Evolutionary conservation across 768 basidiomycete genomes (phyloP).

Genomic region (Russula ochroleuca): DNA sequence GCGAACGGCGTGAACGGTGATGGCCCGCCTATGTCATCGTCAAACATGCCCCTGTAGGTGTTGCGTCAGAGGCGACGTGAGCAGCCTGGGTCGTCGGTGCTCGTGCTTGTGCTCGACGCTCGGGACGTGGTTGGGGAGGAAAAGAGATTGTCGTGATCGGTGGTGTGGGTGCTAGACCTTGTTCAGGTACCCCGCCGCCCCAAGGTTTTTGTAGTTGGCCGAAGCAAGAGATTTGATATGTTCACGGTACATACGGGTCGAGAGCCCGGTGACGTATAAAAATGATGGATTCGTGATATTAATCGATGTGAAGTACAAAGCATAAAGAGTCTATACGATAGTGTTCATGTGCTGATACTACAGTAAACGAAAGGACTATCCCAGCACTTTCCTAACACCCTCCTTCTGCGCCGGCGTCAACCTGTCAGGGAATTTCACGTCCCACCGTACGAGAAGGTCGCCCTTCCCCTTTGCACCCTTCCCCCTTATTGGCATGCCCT

Average conservation of each 20-base stretch:
- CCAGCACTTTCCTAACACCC: constrained; percentile 64
- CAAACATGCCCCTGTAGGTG: constrained; percentile 54
- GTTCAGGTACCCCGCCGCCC: no score
- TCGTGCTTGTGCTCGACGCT: no score
- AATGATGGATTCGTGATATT: neutral
- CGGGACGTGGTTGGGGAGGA: no score
- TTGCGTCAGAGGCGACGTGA: constrained; percentile 6
- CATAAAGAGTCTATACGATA: neutral
- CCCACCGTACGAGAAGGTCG: constrained; percentile 78
- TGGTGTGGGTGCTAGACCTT: no score
- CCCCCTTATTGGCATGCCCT: constrained; percentile 92
- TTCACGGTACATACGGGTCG: neutral
- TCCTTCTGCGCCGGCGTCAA: constrained; percentile 78
- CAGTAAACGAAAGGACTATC: constrained; percentile 29
- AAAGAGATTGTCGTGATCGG: no score
- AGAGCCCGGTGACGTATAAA: neutral
- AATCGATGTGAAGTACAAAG: neutral
- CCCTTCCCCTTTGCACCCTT: constrained; percentile 69
- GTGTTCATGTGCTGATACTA: neutral
- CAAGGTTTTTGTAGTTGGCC: neutral
- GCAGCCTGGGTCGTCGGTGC: no score
- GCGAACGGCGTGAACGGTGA: no score
- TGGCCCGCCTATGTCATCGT: constrained; percentile 46
- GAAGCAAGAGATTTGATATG: constrained; percentile 1
- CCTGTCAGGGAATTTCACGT: constrained; percentile 77